Conservation (phyloP, 345 rosid species). For the Streptanthus diversifolius region DNA sequence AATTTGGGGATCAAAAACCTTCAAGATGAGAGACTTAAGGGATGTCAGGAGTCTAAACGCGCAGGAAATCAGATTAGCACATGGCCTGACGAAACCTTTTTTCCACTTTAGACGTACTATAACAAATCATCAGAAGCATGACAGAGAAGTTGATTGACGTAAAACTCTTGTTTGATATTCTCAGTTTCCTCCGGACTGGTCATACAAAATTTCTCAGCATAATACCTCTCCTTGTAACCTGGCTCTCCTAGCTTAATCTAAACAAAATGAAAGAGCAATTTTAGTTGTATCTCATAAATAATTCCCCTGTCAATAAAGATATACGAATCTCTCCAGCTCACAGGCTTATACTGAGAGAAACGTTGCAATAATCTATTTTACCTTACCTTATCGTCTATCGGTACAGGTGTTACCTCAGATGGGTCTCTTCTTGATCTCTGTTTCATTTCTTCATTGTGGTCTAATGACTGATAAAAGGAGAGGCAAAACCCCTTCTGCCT, state of each 20-base stretch:
- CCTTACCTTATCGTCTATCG: conserved; percentile 79
- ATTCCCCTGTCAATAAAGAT: neutral
- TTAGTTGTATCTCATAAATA: neutral
- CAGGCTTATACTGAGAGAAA: neutral
- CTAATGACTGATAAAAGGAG: conserved; percentile 68
- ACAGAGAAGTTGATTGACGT: neutral
- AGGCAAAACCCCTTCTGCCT: too few species aligned
- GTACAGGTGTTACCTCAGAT: conserved; percentile 54
- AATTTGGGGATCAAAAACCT: neutral
- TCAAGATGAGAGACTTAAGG: neutral
- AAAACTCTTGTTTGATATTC: conserved; percentile 60
- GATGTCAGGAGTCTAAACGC: conserved; percentile 1
- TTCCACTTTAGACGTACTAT: neutral
- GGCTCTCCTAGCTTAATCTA: conserved; percentile 95
- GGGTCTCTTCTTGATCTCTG: conserved; percentile 68
- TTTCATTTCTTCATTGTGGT: conserved; percentile 72
- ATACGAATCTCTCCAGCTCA: conserved; percentile 5
- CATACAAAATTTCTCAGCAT: conserved; percentile 71
- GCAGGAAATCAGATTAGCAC: neutral
- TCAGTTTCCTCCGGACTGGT: conserved; percentile 60
- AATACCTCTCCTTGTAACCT: conserved; percentile 91
- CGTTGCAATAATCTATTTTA: conserved; percentile 20
- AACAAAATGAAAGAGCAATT: neutral
- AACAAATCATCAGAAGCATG: neutral
- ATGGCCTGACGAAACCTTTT: neutral